phyloP scores from a whole-genome alignment of 768 basidiomycete species.

The Russula foetens region DNA sequence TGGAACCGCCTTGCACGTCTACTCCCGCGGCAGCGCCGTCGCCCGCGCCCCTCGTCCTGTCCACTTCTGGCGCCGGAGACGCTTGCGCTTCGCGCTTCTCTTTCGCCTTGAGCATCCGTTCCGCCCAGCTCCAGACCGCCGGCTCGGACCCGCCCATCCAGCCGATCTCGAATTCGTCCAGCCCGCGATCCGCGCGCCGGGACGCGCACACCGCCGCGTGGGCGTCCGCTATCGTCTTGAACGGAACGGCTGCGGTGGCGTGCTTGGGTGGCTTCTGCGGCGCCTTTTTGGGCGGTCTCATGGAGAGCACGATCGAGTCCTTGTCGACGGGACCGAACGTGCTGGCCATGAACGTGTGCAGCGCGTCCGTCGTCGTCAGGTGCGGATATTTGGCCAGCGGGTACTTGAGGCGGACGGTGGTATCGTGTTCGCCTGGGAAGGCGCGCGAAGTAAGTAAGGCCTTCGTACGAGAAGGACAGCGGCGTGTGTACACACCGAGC shows the following conservation, averaged over 20 bases:
- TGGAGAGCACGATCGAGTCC: constrained; percentile 56
- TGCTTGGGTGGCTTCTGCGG: constrained; percentile 52
- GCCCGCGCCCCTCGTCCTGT: background rate
- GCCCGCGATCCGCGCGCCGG: constrained; percentile 40
- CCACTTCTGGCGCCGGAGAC: background rate
- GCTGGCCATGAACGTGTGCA: constrained; percentile 40
- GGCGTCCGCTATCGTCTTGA: constrained; percentile 67
- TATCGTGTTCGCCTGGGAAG: constrained; percentile 51
- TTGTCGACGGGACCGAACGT: constrained; percentile 59
- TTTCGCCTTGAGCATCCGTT: constrained; percentile 60
- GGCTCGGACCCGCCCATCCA: constrained; percentile 78
- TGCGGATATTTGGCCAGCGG: constrained; percentile 46
- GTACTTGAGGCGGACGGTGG: constrained; percentile 70
- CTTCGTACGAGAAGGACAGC: too few species aligned
- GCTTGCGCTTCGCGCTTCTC: background rate
- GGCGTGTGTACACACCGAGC: constrained; percentile 32
- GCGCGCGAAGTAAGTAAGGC: background rate
- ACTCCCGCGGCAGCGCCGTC: background rate
- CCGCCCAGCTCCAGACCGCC: constrained; percentile 61
- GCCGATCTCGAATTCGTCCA: constrained; percentile 55
- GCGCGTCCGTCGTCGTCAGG: constrained; percentile 42
- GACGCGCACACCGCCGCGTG: constrained; percentile 66
- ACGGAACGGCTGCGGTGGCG: constrained; percentile 67
- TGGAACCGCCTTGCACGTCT: background rate
- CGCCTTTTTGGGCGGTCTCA: constrained; percentile 52